These are phyloP conservation scores for Tripterygium wilfordii DNA, from an alignment of 177 flowering plant genomes.

Conservation along the genomic window DNA sequence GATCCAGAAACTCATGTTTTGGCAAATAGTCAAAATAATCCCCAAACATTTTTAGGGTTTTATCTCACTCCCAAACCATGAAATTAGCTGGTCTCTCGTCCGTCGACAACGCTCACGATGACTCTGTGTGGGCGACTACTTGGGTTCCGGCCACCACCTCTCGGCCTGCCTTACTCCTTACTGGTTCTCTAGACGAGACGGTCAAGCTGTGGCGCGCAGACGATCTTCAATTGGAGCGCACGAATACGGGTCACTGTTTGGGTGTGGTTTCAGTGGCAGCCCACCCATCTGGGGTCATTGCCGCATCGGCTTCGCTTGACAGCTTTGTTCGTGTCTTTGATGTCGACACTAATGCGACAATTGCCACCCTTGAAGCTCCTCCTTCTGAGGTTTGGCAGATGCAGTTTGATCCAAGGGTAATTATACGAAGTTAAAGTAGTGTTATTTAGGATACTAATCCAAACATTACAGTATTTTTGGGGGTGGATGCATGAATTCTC, in stretches of 20 bases:
- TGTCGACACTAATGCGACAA: conserved; percentile 77
- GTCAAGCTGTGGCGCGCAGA: conserved; percentile 84
- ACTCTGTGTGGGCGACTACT: conserved; percentile 82
- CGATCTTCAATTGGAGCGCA: conserved; percentile 48
- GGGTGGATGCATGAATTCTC: too few relatives aligned
- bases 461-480: too few relatives aligned
- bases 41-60: too few relatives aligned
- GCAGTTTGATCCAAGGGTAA: conserved; percentile 86
- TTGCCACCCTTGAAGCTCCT: conserved; percentile 90
- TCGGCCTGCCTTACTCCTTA: conserved; percentile 63
- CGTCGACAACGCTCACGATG: conserved; percentile 78
- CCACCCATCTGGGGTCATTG: conserved; percentile 81
- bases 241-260: conserved; percentile 91
- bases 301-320: conserved; percentile 93
- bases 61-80: too few relatives aligned
- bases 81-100: conserved; percentile 79
- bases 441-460: too few relatives aligned
- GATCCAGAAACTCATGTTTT: too few relatives aligned
- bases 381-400: conserved; percentile 98
- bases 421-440: too few relatives aligned
- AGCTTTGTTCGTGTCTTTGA: conserved; percentile 94
- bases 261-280: conserved; percentile 95
- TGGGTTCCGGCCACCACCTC: conserved; percentile 80
- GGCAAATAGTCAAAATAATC: too few relatives aligned
- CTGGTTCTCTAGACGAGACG: conserved; percentile 93